These are phyloP conservation scores for Coix lacrymajobi DNA, from an alignment of 176 grass and related monocot species.

Conservation along the genomic window DNA sequence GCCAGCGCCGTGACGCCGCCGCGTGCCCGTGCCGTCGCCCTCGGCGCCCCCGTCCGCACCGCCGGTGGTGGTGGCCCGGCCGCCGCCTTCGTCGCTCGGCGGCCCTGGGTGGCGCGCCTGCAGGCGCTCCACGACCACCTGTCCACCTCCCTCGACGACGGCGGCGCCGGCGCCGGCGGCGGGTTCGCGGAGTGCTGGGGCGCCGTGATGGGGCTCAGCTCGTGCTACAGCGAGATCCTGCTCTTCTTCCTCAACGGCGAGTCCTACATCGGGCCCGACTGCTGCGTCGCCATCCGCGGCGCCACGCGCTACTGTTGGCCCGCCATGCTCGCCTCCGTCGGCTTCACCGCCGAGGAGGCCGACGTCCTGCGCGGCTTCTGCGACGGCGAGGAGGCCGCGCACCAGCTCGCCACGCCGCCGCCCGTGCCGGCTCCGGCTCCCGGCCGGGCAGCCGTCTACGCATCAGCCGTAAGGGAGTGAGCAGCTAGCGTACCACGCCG, in stretches of 20 bases:
- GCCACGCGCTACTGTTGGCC: conserved; percentile 77
- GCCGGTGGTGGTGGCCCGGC: background rate
- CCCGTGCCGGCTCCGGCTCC: background rate
- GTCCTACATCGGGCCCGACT: conserved; percentile 65
- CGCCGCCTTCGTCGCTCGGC: background rate
- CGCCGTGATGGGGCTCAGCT: conserved; percentile 47
- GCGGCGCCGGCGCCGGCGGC: background rate
- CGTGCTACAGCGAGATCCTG: conserved; percentile 72
- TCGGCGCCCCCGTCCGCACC: background rate
- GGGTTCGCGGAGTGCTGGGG: conserved; percentile 60
- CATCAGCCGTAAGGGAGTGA: background rate
- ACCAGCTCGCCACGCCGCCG: background rate
- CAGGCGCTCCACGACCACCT: background rate
- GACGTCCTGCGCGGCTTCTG: conserved; percentile 65
- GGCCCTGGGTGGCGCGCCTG: background rate
- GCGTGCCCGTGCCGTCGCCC: background rate
- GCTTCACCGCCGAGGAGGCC: conserved; percentile 60
- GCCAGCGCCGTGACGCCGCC: too few species aligned
- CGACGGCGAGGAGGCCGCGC: conserved; percentile 36
- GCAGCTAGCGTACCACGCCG: background rate
- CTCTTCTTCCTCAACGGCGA: conserved; percentile 82
- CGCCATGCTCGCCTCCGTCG: conserved; percentile 55
- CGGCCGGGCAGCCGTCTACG: too few species aligned
- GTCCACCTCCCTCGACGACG: background rate
- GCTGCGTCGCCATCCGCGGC: conserved; percentile 64